Evolutionary conservation across 331 rosid species (phyloP).

Genomic region (Telfairia occidentalis): DNA sequence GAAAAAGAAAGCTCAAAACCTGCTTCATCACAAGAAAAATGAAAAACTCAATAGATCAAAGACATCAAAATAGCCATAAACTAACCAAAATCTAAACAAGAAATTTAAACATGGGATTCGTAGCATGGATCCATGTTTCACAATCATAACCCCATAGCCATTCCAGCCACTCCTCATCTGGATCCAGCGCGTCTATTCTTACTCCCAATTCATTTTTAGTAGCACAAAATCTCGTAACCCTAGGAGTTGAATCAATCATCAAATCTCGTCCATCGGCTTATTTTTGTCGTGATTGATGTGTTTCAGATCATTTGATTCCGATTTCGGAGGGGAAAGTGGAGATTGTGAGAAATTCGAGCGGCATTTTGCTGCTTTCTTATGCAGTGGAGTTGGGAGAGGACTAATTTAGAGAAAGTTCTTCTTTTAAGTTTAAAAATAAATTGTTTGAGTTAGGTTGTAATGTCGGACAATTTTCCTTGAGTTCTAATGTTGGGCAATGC

Average conservation of each 20-base stretch:
- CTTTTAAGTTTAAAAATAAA: no score
- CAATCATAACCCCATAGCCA: slow-evolving; percentile 41
- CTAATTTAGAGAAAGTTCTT: no score
- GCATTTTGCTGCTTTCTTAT: slow-evolving; percentile 43
- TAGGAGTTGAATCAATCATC: slow-evolving; percentile 38
- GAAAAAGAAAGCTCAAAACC: background rate
- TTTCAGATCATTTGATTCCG: background rate
- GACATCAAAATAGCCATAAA: no score
- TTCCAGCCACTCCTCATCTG: background rate
- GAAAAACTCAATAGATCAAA: background rate
- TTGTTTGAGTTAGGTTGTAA: no score
- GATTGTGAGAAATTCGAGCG: slow-evolving; percentile 43
- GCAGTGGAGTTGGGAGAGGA: no score
- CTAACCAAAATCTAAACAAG: no score
- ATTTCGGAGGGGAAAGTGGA: slow-evolving; percentile 9
- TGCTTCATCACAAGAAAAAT: background rate
- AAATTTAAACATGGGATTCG: no score
- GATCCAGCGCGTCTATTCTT: background rate
- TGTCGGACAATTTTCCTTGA: no score
- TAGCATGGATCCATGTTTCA: no score
- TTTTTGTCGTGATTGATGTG: slow-evolving; percentile 1
- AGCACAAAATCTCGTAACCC: slow-evolving; percentile 25
- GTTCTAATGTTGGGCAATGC: no score
- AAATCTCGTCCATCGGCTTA: slow-evolving; percentile 33
- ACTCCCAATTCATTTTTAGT: background rate